phyloP scores from a whole-genome alignment of 148 eudicot species.

The Beta vulgaris region DNA sequence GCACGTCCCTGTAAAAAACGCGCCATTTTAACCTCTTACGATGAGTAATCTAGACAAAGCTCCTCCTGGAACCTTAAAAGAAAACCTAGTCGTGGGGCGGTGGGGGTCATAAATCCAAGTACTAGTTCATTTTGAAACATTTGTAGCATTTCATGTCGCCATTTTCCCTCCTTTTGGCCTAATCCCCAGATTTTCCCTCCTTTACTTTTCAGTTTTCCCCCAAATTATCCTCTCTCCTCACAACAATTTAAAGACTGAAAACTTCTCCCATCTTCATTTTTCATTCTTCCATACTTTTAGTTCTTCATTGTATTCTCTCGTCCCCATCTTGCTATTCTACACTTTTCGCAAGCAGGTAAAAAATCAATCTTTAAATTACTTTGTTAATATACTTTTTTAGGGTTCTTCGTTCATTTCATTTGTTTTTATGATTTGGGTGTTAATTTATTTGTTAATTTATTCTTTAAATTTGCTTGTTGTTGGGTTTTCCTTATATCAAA shows the following conservation, averaged over 20 bases:
- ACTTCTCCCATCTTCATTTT: not conserved
- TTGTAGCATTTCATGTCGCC: not conserved
- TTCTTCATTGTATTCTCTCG: not conserved
- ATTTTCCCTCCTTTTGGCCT: conserved; percentile 4
- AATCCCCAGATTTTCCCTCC: not conserved
- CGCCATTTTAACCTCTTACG: no score
- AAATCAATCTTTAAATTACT: not conserved
- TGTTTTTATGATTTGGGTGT: not conserved
- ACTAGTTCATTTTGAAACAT: not conserved
- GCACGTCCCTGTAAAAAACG: no score
- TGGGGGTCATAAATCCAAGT: no score
- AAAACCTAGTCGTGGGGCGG: no score
- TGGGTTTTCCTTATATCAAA: not conserved
- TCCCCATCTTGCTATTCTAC: not conserved
- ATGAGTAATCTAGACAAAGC: no score
- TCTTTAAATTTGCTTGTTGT: not conserved
- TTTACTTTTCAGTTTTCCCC: not conserved
- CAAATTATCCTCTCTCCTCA: not conserved
- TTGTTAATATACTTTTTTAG: not conserved
- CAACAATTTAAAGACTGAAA: not conserved
- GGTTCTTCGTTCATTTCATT: not conserved
- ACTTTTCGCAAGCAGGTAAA: not conserved
- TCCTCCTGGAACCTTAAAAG: no score
- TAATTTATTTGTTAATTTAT: not conserved
- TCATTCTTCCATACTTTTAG: not conserved